Base-by-base conservation (phyloP, 2,329 filamentous ascomycete species). In the Ophiostoma montium region DNA sequence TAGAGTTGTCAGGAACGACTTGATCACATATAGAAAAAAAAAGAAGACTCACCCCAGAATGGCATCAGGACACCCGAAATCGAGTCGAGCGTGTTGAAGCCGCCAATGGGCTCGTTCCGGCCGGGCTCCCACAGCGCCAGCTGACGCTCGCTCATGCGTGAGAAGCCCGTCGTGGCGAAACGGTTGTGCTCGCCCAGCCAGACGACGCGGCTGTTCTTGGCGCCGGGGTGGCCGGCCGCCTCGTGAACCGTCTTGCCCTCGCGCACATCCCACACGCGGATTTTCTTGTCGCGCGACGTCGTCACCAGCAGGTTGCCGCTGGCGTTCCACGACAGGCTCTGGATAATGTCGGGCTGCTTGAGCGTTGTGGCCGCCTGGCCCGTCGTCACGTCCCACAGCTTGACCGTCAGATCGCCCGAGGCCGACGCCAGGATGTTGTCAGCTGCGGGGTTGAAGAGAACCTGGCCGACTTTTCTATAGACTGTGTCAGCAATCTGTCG, bases 1-100 rank as follows among this genome's bases (percentile, higher is more conserved):
- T 79, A 13, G 18, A 31, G 35, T 52, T 56, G 55, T 62, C 51
- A 64, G 56, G 41, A 41, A 38, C n/a, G 16, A 47, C 39, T 2
- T n/a, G 42, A 10, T 41, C 27, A 32, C 15, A 35, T 36, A 4
- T 32, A 39, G 12, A 12, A 12, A 31, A 5, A 44, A 21, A 9
- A 5, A 33, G 33, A n/a, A 23, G 16, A 49, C 35, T 32, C 10
- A 79, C 76, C 92, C 92, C 92, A 98, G 77, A 98, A 96, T 31
- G 92, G 92, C 86, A 98, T 95, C 75, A 88, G 94, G 52, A 98
- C 89, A 63, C 92, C 92, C 42, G 90, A 95, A 60, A 95, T 95
- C 43, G 87, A 94, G 67, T 98, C 92, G 45, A 98, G 76, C 57
- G 85, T 84, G 59, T 78, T 82, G 69, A 95, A 95, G 30, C 88